Conservation (phyloP, 495 filamentous ascomycete species). For the Aspergillus hancockii region DNA sequence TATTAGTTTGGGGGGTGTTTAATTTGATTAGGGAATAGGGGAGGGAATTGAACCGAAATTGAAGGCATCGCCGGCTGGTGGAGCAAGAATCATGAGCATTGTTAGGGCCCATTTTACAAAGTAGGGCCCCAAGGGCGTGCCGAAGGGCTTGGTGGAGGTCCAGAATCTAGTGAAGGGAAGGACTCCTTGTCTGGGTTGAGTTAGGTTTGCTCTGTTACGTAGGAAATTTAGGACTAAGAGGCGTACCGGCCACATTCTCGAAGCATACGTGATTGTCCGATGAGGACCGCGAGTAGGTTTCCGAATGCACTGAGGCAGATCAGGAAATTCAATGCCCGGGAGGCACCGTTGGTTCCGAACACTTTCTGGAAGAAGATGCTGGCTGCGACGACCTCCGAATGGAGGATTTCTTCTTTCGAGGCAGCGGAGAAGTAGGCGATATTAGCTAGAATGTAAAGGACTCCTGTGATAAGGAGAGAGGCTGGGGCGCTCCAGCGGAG, state of each 20-base stretch:
- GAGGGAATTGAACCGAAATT: constrained; percentile 46
- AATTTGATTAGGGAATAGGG: background rate
- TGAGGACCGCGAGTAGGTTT: constrained; percentile 60
- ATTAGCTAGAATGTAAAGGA: constrained; percentile 62
- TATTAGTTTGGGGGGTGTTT: background rate
- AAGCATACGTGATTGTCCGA: constrained; percentile 59
- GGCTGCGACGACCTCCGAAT: constrained; percentile 56
- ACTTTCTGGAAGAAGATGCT: constrained; percentile 61
- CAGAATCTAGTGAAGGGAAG: constrained; percentile 64
- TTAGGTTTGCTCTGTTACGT: background rate
- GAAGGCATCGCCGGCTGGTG: constrained; percentile 69
- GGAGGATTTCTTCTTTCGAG: constrained; percentile 51
- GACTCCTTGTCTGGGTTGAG: constrained; percentile 56
- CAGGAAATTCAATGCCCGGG: constrained; percentile 57
- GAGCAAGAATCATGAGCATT: constrained; percentile 64
- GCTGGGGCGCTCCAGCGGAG: constrained; percentile 51
- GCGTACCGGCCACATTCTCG: constrained; percentile 56
- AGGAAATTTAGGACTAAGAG: background rate
- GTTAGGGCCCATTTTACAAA: constrained; percentile 60
- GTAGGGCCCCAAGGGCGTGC: constrained; percentile 62
- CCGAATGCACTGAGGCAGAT: constrained; percentile 65
- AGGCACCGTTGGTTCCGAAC: constrained; percentile 53
- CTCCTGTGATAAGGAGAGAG: constrained; percentile 50
- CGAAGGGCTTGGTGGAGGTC: constrained; percentile 64
- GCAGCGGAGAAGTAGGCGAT: constrained; percentile 64